Evolutionary conservation across 2,329 filamentous ascomycete species (phyloP).

Genomic region (Plectosphaerella cucumerina): DNA sequence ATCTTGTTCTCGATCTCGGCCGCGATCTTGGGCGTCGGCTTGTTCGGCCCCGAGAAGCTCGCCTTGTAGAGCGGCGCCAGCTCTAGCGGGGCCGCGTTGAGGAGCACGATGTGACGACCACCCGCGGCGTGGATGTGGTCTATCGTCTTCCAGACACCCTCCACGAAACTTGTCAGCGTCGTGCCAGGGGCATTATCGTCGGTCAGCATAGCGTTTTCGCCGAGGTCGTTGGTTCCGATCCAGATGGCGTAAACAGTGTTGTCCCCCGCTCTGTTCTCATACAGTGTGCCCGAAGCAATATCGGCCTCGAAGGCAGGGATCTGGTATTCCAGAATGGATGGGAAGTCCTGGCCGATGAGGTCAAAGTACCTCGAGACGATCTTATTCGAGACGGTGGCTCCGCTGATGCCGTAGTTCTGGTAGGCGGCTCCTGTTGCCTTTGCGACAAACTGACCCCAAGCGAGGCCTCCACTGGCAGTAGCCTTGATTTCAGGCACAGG

Average conservation of each 20-base stretch:
- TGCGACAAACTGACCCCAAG: constrained; percentile 65
- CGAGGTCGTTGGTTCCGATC: constrained; percentile 81
- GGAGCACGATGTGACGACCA: constrained; percentile 66
- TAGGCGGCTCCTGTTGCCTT: constrained; percentile 51
- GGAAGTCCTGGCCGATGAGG: constrained; percentile 50
- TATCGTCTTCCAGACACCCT: constrained; percentile 63
- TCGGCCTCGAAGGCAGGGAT: constrained; percentile 54
- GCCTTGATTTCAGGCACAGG: constrained; percentile 39
- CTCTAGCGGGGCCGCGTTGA: constrained; percentile 66
- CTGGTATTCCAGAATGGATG: constrained; percentile 59
- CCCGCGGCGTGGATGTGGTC: constrained; percentile 61
- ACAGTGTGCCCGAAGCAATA: constrained; percentile 34
- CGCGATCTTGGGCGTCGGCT: constrained; percentile 42
- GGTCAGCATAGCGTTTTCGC: constrained; percentile 59
- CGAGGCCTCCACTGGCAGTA: constrained; percentile 61
- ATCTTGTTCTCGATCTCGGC: constrained; percentile 25
- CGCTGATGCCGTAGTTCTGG: constrained; percentile 68
- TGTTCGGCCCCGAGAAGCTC: constrained; percentile 41
- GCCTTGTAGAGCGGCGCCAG: constrained; percentile 60
- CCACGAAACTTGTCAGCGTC: constrained; percentile 59
- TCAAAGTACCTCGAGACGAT: constrained; percentile 54
- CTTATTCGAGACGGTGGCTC: constrained; percentile 68
- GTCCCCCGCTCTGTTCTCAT: constrained; percentile 38
- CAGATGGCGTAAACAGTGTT: constrained; percentile 72
- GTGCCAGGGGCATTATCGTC: constrained; percentile 57